Conservation (phyloP, 1,139 yeast genomes). For the Taphrina pruni region DNA sequence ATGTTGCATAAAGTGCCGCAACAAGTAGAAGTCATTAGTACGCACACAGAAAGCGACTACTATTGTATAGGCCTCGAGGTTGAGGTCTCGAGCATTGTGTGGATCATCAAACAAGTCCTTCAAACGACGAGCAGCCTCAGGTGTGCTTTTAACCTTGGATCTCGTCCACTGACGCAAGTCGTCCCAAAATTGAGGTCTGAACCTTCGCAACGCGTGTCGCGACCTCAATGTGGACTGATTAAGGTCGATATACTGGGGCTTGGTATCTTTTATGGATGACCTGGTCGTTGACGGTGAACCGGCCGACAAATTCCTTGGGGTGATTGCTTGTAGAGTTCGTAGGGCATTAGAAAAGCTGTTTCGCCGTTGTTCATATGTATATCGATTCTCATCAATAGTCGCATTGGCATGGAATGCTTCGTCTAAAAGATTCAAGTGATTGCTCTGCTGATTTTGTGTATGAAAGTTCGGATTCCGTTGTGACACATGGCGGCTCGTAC, state of each 20-base stretch:
- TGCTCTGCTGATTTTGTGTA: neutral
- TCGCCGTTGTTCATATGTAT: neutral
- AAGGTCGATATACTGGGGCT: too few relatives aligned
- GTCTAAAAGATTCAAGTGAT: too few relatives aligned
- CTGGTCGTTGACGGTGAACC: neutral
- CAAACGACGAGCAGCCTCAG: neutral
- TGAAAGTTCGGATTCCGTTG: too few relatives aligned
- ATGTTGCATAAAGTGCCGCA: conserved; percentile 22
- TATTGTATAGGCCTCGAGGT: conserved; percentile 6
- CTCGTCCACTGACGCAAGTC: neutral
- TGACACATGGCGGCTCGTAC: too few relatives aligned
- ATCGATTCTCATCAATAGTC: too few relatives aligned
- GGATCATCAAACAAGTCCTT: conserved; percentile 11
- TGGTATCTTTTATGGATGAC: neutral
- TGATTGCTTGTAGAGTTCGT: conserved; percentile 8
- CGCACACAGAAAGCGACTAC: conserved; percentile 10
- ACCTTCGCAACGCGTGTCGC: neutral
- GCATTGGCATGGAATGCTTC: too few relatives aligned
- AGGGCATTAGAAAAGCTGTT: conserved; percentile 2
- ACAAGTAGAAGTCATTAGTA: conserved; percentile 3
- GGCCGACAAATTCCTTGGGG: neutral
- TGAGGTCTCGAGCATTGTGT: neutral
- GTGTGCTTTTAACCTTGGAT: neutral
- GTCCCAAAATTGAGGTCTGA: neutral
- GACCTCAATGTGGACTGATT: neutral